Evolutionary conservation across 805 yeast species (phyloP), one percentile per base, ranked within the genome.

Genomic region (Torulaspora delbrueckii): DNA sequence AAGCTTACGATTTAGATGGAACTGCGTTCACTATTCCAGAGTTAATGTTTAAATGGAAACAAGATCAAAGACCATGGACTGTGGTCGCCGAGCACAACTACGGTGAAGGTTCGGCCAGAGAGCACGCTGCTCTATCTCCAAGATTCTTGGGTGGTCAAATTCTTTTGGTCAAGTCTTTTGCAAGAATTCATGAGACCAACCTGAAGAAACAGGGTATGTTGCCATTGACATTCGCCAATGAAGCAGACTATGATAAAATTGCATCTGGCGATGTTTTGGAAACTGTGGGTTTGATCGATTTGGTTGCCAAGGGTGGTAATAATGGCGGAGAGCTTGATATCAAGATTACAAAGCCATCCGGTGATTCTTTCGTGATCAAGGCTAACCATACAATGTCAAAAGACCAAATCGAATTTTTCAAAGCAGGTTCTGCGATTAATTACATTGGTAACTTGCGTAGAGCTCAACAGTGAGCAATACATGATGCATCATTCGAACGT

Each of bases 101-200:
- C 63, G 99, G 99, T 71, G 99, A 91, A 74, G 99, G 99, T 59
- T 90, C 97, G 40, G 97, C 99, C 26, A 86, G 99, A 78, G 99
- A 91, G 68, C 99, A 91, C 62, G 99, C 99, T 37, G 98, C 98
- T 12, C 75, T 93, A 56, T 87, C 93, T 27, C 99, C 98, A 46
- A 79, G 95, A 69, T 93, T 86, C 74, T 76, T 93, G 37, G 98
- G 97, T 50, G 98, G 99, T 52, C 71, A 82, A 47, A 79, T 89
- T 53, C 84, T 91, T 52, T 72, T 91, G 51, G 95, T 87, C 58
- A 91, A 90, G 70, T 90, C 97, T 8, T 91, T 91, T 71, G 99
- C 99, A 28, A 84, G 99, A 76, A 91, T 91, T 60, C 99, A 91
- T 70, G 99, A 91, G 74, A 91, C 99, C 28, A 91, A 91, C 70